Evolutionary conservation across 345 rosid species (phyloP).

Genomic region (Pseudoturritis turrita): DNA sequence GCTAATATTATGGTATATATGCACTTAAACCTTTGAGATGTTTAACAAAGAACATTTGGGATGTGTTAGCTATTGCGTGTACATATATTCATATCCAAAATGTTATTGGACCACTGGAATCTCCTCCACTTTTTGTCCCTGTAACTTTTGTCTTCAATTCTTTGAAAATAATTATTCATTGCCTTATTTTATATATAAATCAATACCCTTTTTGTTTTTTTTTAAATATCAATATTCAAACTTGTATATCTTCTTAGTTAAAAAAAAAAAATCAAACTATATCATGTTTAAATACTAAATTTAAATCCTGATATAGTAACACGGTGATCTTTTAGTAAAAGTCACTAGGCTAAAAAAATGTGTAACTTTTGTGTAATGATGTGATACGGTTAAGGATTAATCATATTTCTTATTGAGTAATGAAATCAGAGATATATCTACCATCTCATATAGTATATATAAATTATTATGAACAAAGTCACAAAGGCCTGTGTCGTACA

Average conservation of each 20-base stretch:
- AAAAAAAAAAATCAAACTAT: no score
- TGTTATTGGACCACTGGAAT: slow-evolving; percentile 20
- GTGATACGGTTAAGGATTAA: background rate
- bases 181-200: background rate
- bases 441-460: background rate
- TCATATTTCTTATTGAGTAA: background rate
- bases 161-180: slow-evolving; percentile 6
- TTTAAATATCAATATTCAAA: background rate
- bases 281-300: no score
- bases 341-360: background rate
- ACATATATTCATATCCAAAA: background rate
- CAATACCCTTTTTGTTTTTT: background rate
- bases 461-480: slow-evolving; percentile 16
- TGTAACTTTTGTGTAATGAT: background rate
- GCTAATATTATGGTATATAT: background rate
- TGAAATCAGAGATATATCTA: background rate
- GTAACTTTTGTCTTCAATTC: slow-evolving; percentile 10
- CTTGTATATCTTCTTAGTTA: no score
- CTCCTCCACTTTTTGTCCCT: slow-evolving; percentile 7
- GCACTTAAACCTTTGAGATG: background rate
- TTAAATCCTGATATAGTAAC: no score
- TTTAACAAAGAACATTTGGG: background rate
- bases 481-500: slow-evolving; percentile 11
- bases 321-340: background rate
- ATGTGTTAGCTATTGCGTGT: slow-evolving; percentile 16